phyloP scores from a whole-genome alignment of 2,329 filamentous ascomycete genomes.

The Peltaster fructicola region DNA sequence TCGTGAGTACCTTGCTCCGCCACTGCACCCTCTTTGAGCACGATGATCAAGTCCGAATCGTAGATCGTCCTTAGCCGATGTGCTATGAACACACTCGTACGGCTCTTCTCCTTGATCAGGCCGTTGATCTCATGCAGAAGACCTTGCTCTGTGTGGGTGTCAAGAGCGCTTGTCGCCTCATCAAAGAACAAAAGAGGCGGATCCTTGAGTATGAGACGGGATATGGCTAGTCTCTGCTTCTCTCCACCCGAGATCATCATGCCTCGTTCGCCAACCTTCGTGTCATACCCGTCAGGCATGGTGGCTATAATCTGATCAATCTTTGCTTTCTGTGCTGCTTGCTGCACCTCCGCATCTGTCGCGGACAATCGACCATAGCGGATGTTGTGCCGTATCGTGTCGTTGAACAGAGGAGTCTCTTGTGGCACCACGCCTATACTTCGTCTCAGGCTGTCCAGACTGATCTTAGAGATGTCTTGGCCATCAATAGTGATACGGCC shows the following conservation, averaged over 20 bases:
- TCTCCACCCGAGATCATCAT: constrained; percentile 94
- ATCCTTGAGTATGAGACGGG: constrained; percentile 70
- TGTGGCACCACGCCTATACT: constrained; percentile 92
- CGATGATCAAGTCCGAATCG: constrained; percentile 81
- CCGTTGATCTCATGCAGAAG: constrained; percentile 84
- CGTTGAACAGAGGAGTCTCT: constrained; percentile 93
- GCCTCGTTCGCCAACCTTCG: constrained; percentile 80
- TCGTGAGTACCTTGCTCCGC: constrained; percentile 78
- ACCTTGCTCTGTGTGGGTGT: constrained; percentile 85
- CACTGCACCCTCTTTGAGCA: constrained; percentile 68
- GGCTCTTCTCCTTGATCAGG: constrained; percentile 69
- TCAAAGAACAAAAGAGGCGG: constrained; percentile 86
- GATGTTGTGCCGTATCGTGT: constrained; percentile 90
- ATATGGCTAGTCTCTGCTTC: constrained; percentile 78
- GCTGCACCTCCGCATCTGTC: constrained; percentile 50
- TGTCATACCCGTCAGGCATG: constrained; percentile 72
- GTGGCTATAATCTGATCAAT: constrained; percentile 66
- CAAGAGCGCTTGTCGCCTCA: constrained; percentile 79
- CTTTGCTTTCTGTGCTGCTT: constrained; percentile 63
- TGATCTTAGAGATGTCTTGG: constrained; percentile 75
- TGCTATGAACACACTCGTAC: constrained; percentile 89
- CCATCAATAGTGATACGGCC: constrained; percentile 83
- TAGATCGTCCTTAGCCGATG: constrained; percentile 86
- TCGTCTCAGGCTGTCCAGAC: constrained; percentile 62
- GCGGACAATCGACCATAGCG: constrained; percentile 75